These are phyloP conservation scores for Aspergillus transmontanensis DNA, from an alignment of 2,329 filamentous ascomycete genomes.

Conservation along the genomic window DNA sequence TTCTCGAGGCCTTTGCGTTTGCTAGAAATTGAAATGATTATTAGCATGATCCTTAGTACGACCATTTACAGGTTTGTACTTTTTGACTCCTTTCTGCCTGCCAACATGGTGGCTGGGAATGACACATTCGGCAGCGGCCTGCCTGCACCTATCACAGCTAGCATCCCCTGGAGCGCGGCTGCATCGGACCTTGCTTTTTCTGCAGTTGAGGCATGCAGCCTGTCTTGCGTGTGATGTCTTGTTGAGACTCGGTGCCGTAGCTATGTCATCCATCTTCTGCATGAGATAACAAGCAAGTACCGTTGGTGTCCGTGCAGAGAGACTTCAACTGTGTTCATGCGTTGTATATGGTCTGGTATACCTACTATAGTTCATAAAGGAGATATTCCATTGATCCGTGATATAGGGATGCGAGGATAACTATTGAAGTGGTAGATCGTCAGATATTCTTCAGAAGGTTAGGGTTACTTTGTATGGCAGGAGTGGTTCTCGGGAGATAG, in stretches of 20 bases:
- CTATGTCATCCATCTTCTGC: constrained; percentile 14
- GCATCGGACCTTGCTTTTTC: constrained; percentile 70
- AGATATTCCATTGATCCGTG: not conserved
- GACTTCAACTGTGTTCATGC: not conserved
- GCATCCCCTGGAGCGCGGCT: constrained; percentile 56
- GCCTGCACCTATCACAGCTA: constrained; percentile 64
- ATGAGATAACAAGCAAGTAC: not conserved
- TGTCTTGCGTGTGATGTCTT: constrained; percentile 30
- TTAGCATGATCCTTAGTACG: constrained; percentile 14
- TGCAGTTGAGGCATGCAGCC: constrained; percentile 64
- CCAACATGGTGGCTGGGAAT: constrained; percentile 74
- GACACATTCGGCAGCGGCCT: constrained; percentile 63
- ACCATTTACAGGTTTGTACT: constrained; percentile 50
- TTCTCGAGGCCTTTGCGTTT: constrained; percentile 75
- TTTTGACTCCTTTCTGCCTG: constrained; percentile 75
- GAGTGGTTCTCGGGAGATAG: not conserved
- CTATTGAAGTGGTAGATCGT: not conserved
- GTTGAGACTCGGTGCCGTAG: constrained; percentile 3
- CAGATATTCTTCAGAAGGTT: not conserved
- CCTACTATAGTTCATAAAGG: not conserved
- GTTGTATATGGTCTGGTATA: not conserved
- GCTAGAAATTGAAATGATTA: constrained; percentile 42
- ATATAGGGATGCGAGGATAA: not conserved
- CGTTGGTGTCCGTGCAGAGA: not conserved
- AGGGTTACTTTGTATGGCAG: not conserved